Conservation (phyloP, 345 rosid genomes). For the Acer negundo region DNA sequence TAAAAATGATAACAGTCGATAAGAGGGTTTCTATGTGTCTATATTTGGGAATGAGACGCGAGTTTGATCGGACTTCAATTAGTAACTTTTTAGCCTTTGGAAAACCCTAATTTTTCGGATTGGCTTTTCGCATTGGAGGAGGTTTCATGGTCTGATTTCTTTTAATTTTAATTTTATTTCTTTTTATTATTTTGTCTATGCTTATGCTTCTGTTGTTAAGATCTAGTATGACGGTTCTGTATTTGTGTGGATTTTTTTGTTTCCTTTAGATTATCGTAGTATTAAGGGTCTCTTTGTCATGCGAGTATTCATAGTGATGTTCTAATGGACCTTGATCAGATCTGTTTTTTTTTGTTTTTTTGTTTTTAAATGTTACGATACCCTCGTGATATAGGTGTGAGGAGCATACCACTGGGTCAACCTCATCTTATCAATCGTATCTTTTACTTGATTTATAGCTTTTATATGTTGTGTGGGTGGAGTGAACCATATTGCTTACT, state of each 20-base stretch:
- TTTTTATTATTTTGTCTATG: too few species aligned
- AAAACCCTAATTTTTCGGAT: too few species aligned
- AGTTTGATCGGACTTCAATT: background rate
- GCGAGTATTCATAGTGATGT: background rate
- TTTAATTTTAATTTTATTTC: too few species aligned
- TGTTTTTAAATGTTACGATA: too few species aligned
- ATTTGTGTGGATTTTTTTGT: background rate
- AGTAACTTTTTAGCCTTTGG: background rate
- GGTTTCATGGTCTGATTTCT: background rate
- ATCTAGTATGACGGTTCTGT: too few species aligned
- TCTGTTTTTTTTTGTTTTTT: too few species aligned
- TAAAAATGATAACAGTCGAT: background rate
- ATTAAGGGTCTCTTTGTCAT: too few species aligned
- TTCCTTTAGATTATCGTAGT: background rate
- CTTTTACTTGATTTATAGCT: background rate
- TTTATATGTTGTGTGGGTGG: background rate
- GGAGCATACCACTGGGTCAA: too few species aligned
- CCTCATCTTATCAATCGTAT: too few species aligned
- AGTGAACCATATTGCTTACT: background rate
- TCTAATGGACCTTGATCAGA: background rate
- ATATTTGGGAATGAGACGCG: background rate
- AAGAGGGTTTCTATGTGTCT: background rate
- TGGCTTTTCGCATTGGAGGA: too few species aligned
- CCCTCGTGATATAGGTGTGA: too few species aligned
- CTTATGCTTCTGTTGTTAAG: background rate